Conservation (phyloP, 176 grass and related monocot species). For the Avena eriantha region DNA sequence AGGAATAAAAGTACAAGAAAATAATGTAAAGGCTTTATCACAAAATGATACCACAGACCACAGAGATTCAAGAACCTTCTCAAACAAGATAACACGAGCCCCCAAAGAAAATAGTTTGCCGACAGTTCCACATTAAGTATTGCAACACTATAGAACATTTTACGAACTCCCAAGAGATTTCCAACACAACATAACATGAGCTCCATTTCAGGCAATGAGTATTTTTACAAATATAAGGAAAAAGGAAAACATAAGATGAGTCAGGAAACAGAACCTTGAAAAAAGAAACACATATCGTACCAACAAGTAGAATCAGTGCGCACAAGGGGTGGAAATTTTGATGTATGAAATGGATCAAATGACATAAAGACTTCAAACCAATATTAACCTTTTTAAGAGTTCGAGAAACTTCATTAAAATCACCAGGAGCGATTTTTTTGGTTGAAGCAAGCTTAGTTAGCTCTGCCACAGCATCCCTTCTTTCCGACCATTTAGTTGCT, state of each 20-base stretch:
- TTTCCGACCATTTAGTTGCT: constrained; percentile 99
- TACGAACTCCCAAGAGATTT: background rate
- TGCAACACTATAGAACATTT: background rate
- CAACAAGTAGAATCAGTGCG: constrained; percentile 20
- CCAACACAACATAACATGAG: background rate
- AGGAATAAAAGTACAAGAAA: background rate
- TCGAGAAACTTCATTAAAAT: constrained; percentile 94
- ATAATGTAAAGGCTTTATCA: constrained; percentile 14
- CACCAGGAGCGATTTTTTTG: constrained; percentile 91
- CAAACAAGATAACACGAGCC: background rate
- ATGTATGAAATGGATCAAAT: background rate
- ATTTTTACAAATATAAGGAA: background rate
- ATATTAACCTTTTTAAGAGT: constrained; percentile 89
- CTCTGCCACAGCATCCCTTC: constrained; percentile 96
- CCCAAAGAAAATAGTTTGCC: background rate
- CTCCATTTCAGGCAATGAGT: background rate
- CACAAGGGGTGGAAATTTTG: background rate
- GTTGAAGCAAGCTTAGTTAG: constrained; percentile 94
- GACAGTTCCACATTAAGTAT: background rate
- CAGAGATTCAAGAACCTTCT: constrained; percentile 11
- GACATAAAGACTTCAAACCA: constrained; percentile 8
- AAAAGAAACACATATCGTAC: background rate
- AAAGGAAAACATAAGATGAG: background rate
- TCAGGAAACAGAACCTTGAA: background rate
- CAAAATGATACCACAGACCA: background rate